These are phyloP conservation scores for Xylariaceae sp. DNA, from an alignment of 2,329 filamentous ascomycete genomes.

Conservation along the genomic window DNA sequence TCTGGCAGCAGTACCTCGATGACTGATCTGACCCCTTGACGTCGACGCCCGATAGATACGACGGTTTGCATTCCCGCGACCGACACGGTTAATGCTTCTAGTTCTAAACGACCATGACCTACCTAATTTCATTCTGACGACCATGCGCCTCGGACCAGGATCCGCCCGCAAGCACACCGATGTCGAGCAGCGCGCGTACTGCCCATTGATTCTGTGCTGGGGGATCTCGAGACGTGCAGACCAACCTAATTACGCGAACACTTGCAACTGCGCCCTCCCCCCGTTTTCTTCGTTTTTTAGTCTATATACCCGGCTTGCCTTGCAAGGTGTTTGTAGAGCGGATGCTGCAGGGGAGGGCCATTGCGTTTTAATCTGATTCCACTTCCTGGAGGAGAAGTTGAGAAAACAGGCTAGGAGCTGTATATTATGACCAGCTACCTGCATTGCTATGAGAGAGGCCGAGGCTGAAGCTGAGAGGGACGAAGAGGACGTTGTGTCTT, in stretches of 20 bases:
- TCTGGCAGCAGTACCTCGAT: no score
- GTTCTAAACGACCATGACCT: constrained; percentile 19
- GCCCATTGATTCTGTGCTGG: no score
- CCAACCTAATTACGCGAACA: constrained; percentile 21
- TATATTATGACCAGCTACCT: constrained; percentile 16
- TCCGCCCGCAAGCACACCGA: constrained; percentile 7
- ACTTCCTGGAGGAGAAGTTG: constrained; percentile 3
- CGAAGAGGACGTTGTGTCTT: no score
- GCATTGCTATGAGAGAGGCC: constrained; percentile 14
- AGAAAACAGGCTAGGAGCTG: constrained; percentile 4
- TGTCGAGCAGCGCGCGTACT: no score
- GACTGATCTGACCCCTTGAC: no score
- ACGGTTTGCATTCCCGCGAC: constrained; percentile 22
- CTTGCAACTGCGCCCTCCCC: constrained; percentile 19
- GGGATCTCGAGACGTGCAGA: constrained; percentile 15
- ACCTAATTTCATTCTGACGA: constrained; percentile 20
- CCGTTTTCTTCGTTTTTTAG: constrained; percentile 29
- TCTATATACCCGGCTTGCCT: constrained; percentile 33
- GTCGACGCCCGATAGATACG: background rate
- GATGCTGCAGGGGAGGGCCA: constrained; percentile 24
- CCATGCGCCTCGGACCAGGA: constrained; percentile 14
- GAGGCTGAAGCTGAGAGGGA: no score
- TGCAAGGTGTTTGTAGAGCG: constrained; percentile 23
- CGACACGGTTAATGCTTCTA: constrained; percentile 27
- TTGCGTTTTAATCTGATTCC: constrained; percentile 21